Evolutionary conservation across 805 yeast species (phyloP).

Genomic region (Nakazawaea ishiwadae): DNA sequence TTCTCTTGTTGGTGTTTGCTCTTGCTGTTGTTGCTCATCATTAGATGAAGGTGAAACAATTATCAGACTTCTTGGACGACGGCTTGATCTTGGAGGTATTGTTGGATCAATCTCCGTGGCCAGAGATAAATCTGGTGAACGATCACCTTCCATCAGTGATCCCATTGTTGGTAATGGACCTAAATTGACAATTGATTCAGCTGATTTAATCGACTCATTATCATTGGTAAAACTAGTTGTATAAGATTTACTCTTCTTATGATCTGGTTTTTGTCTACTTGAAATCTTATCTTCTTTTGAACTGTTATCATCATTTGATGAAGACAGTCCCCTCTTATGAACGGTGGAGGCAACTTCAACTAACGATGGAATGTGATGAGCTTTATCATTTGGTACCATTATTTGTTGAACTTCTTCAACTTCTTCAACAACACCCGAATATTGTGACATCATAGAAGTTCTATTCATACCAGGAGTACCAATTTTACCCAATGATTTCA

Average conservation of each 20-base stretch:
- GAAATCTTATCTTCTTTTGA: constrained; percentile 1
- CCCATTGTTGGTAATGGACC: constrained; percentile 20
- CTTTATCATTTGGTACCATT: constrained; percentile 23
- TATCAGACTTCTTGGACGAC: constrained; percentile 20
- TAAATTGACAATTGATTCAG: constrained; percentile 8
- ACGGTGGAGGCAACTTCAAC: constrained; percentile 11
- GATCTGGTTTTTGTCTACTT: background rate
- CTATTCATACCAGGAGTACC: constrained; percentile 13
- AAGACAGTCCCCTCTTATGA: constrained; percentile 18
- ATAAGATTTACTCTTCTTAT: constrained; percentile 14
- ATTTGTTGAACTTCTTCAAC: constrained; percentile 30
- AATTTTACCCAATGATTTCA: constrained; percentile 6
- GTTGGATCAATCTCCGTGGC: constrained; percentile 20
- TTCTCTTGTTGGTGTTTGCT: background rate
- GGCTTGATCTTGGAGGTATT: constrained; percentile 27
- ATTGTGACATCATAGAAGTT: constrained; percentile 28
- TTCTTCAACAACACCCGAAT: constrained; percentile 32
- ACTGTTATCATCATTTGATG: constrained; percentile 8
- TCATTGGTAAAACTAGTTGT: too few species aligned
- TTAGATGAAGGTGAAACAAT: background rate
- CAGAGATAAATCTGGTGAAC: constrained; percentile 23
- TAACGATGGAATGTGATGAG: constrained; percentile 12
- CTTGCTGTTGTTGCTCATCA: background rate
- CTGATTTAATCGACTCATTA: constrained; percentile 18
- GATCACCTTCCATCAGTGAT: constrained; percentile 3